Conservation (phyloP, 306 rosid genomes). For the Begonia loranthoides region DNA sequence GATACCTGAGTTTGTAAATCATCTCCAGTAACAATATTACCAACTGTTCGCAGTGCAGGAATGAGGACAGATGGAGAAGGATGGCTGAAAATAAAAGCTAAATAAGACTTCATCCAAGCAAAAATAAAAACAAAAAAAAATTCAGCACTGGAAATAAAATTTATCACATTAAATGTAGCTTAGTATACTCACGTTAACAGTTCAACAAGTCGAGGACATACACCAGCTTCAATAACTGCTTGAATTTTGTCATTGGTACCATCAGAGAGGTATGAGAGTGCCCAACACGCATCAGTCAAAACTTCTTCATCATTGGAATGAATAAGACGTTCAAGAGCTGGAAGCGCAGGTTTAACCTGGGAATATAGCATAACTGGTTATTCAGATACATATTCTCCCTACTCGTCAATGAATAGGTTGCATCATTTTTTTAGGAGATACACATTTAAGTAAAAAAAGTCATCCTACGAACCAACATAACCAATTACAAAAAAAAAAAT, state of each 20-base stretch:
- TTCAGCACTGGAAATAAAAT: background rate
- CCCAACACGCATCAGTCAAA: slow-evolving; percentile 1
- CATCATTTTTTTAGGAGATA: too few relatives aligned
- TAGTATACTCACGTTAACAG: background rate
- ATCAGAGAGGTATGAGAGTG: slow-evolving; percentile 1
- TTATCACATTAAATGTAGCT: background rate
- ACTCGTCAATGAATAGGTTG: too few relatives aligned
- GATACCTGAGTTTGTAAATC: slow-evolving; percentile 56
- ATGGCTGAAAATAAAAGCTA: slow-evolving; percentile 20
- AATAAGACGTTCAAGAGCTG: slow-evolving; percentile 1
- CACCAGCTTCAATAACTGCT: background rate
- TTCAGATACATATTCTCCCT: too few relatives aligned
- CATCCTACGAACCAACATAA: too few relatives aligned
- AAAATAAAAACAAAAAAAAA: background rate
- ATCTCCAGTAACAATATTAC: slow-evolving; percentile 54
- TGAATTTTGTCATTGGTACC: background rate
- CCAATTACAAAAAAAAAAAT: background rate
- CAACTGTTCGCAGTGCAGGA: slow-evolving; percentile 52
- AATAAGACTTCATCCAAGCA: background rate
- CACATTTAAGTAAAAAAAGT: too few relatives aligned
- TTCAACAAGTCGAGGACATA: background rate
- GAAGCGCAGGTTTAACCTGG: background rate
- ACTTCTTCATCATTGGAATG: slow-evolving; percentile 1
- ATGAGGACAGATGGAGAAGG: slow-evolving; percentile 41
- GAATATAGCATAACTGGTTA: background rate